phyloP scores from a whole-genome alignment of 108 stramenopile species.

The Nitzschia sp. region DNA sequence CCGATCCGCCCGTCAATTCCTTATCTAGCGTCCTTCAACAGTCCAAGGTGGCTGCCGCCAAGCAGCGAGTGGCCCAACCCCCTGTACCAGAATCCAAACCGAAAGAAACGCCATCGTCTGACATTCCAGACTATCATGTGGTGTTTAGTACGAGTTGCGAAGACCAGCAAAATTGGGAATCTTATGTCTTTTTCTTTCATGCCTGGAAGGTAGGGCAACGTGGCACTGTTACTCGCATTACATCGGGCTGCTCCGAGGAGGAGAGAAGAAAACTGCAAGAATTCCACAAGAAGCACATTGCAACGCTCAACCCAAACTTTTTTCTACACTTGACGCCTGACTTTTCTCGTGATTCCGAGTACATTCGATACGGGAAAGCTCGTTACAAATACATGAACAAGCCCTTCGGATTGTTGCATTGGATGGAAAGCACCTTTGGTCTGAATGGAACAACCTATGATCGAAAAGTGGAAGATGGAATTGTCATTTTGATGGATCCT shows the following conservation, averaged over 20 bases:
- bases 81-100: not conserved
- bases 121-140: slow-evolving; percentile 43
- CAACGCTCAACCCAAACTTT: slow-evolving; percentile 41
- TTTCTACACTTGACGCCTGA: slow-evolving; percentile 84
- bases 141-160: slow-evolving; percentile 88
- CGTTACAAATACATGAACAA: slow-evolving; percentile 89
- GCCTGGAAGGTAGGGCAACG: slow-evolving; percentile 67
- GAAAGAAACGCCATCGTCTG: not conserved
- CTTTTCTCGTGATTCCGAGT: slow-evolving; percentile 19
- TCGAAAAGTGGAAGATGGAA: slow-evolving; percentile 49
- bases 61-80: not conserved
- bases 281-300: slow-evolving; percentile 30
- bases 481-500: slow-evolving; percentile 79
- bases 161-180: slow-evolving; percentile 90
- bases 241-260: slow-evolving; percentile 54
- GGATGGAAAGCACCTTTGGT: slow-evolving; percentile 62
- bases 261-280: slow-evolving; percentile 13
- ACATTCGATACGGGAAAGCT: not conserved
- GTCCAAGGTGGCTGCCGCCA: not conserved
- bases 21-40: not conserved
- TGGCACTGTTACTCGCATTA: slow-evolving; percentile 89
- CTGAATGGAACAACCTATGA: slow-evolving; percentile 33
- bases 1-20: not conserved
- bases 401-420: slow-evolving; percentile 86
- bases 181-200: slow-evolving; percentile 86